Evolutionary conservation across 495 filamentous ascomycete genomes (phyloP), one percentile per base, ranked within the genome.

Genomic region (Neurospora hispaniola): DNA sequence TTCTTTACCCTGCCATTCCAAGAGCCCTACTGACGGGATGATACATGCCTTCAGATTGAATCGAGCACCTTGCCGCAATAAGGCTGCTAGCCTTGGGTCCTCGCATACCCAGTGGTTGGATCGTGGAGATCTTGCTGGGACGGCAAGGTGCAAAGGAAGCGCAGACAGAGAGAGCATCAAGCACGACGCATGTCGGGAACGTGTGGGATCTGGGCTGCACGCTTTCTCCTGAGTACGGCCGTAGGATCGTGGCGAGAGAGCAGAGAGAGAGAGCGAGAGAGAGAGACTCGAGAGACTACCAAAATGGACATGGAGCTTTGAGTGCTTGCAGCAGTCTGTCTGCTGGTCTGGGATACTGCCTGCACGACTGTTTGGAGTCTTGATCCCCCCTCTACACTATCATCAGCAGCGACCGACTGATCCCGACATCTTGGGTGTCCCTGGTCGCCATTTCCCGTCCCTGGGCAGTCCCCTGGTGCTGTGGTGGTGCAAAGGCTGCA

Each of bases 11-110:
- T 38, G 44, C 35, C 7, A 40, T 71, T 35, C 70, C 70, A 71
- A 31, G 70, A 71, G 43, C 70, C 70, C 44, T 69, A 66, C 70
- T 71, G 70, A 71, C 70, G 70, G 70, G 70, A 59, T 71, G 38
- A 40, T 46, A 39, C 43, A 31, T 71, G 70, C 70, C 18, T 20
- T 71, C 70, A 48, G 42, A 66, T 66, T 66, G 54, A 66, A 66
- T 66, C 54, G 54, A 66, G 54, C 54, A 66, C 54, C 54, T 66
- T 66, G 54, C 54, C 54, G 54, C 54, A 66, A 66, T 62, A 66
- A 66, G 54, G 54, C 54, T 66, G 27, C 54, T 18, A 27, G 2
- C 54, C 54, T 62, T 35, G 23, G 27, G 27, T 31, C 27, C 27
- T 31, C 54, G 27, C 27, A 62, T 66, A 31, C 27, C 27, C 27